Conservation (phyloP, 2,329 filamentous ascomycete species). For the Arthrobotrys entomopaga region DNA sequence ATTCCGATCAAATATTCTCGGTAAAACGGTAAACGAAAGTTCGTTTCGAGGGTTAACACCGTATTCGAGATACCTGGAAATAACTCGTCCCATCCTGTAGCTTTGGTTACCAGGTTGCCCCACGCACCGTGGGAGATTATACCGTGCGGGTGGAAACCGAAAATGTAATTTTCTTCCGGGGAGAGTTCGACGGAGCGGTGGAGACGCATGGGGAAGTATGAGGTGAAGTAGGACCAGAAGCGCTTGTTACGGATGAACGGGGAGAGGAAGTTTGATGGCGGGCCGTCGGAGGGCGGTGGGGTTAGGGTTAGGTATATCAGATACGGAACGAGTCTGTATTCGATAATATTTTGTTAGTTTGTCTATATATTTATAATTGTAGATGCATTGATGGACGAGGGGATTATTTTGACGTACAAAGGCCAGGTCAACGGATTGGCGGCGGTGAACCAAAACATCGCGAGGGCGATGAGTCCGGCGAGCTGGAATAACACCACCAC, state of each 20-base stretch:
- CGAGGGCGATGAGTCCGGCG: conserved; percentile 75
- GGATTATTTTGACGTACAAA: conserved; percentile 67
- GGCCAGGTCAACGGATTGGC: conserved; percentile 94
- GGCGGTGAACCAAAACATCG: conserved; percentile 88
- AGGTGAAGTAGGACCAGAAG: conserved; percentile 88
- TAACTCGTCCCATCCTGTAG: conserved; percentile 77
- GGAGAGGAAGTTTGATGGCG: conserved; percentile 74
- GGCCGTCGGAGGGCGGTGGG: conserved; percentile 78
- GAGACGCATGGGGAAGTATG: conserved; percentile 88
- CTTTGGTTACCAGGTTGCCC: conserved; percentile 50
- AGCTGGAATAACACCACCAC: conserved; percentile 79
- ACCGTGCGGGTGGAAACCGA: conserved; percentile 96
- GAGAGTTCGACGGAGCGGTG: conserved; percentile 85
- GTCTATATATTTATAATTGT: background rate
- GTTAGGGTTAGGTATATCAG: conserved; percentile 85
- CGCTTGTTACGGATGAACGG: conserved; percentile 77
- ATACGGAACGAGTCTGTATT: conserved; percentile 72
- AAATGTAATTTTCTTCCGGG: conserved; percentile 89
- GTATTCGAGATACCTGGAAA: conserved; percentile 97
- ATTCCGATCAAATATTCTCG: conserved; percentile 91
- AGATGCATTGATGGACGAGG: background rate
- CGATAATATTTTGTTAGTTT: conserved; percentile 7
- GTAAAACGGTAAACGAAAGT: conserved; percentile 93
- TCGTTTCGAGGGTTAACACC: conserved; percentile 90
- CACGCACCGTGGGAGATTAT: conserved; percentile 71